phyloP scores from a whole-genome alignment of 208 protist genomes.

The Naegleria fowleri region DNA sequence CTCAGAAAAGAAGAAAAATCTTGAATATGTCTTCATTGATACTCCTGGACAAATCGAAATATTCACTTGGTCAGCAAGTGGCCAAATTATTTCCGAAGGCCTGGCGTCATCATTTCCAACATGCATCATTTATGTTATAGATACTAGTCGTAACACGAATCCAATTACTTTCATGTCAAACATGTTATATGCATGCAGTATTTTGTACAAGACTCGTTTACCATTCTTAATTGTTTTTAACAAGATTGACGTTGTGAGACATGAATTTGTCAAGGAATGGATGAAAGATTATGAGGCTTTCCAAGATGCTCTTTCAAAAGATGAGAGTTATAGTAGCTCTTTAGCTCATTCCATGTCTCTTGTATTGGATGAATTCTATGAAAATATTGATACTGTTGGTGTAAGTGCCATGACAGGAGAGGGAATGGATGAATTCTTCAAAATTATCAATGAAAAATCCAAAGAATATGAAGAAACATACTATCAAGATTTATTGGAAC shows the following conservation, averaged over 20 bases:
- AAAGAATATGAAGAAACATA: conserved; percentile 16
- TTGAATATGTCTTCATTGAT: conserved; percentile 94
- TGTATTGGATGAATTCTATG: conserved; percentile 96
- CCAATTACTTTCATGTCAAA: conserved; percentile 97
- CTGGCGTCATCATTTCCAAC: conserved; percentile 88
- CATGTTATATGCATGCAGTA: conserved; percentile 97
- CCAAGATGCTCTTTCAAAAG: conserved; percentile 53
- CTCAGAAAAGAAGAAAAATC: conserved; percentile 16
- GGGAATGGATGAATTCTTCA: background rate
- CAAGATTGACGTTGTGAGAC: conserved; percentile 87
- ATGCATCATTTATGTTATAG: conserved; percentile 90
- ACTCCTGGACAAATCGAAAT: conserved; percentile 99
- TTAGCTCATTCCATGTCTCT: conserved; percentile 85
- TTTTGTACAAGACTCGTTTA: conserved; percentile 95
- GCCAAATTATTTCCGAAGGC: conserved; percentile 91
- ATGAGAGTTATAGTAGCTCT: conserved; percentile 71
- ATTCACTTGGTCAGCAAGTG: conserved; percentile 96
- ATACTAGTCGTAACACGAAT: conserved; percentile 82
- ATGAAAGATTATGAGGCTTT: conserved; percentile 86
- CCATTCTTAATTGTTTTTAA: conserved; percentile 97
- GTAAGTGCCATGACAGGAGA: conserved; percentile 82
- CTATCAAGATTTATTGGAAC: background rate
- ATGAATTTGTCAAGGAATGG: conserved; percentile 75
- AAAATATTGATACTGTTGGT: conserved; percentile 68
- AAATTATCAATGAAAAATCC: background rate